Percentiles rank a stretch among this genome's conserved stretches.
These are phyloP conservation scores for Magnusiomyces tetraspermus DNA, from an alignment of 1,139 yeast genomes.

Conservation along the genomic window DNA sequence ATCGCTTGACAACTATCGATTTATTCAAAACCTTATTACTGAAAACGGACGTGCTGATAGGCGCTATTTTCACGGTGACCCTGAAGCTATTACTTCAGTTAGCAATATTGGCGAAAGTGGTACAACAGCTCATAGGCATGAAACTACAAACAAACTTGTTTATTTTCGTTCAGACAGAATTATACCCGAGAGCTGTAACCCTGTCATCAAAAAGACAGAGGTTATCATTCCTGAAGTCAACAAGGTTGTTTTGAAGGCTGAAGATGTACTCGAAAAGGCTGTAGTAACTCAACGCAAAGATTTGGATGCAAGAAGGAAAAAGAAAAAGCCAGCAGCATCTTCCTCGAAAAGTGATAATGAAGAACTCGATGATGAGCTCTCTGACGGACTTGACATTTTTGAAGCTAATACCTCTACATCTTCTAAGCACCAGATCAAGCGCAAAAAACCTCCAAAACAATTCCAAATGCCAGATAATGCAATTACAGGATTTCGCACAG, in stretches of 20 bases:
- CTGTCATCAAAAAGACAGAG: slow-evolving; percentile 45
- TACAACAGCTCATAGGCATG: background rate
- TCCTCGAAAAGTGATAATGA: background rate
- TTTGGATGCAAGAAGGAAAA: slow-evolving; percentile 9
- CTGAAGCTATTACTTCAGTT: background rate
- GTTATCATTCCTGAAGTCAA: slow-evolving; percentile 69
- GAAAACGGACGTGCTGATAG: slow-evolving; percentile 13
- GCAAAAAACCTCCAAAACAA: slow-evolving; percentile 16
- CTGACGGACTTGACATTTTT: background rate
- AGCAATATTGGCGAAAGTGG: background rate
- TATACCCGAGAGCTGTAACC: slow-evolving; percentile 48
- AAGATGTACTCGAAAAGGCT: slow-evolving; percentile 54
- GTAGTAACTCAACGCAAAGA: slow-evolving; percentile 10
- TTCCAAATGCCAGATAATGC: slow-evolving; percentile 79
- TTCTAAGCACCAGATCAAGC: background rate
- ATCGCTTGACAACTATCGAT: slow-evolving; percentile 76
- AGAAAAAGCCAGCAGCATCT: no score
- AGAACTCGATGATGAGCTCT: background rate
- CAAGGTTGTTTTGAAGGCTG: slow-evolving; percentile 42
- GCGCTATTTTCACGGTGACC: background rate
- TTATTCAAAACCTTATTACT: slow-evolving; percentile 56
- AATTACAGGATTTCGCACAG: slow-evolving; percentile 56
- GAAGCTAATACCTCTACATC: background rate
- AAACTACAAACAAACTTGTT: background rate
- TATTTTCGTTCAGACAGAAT: slow-evolving; percentile 41